Conservation (phyloP, 306 rosid genomes). For the Malus orientalis region DNA sequence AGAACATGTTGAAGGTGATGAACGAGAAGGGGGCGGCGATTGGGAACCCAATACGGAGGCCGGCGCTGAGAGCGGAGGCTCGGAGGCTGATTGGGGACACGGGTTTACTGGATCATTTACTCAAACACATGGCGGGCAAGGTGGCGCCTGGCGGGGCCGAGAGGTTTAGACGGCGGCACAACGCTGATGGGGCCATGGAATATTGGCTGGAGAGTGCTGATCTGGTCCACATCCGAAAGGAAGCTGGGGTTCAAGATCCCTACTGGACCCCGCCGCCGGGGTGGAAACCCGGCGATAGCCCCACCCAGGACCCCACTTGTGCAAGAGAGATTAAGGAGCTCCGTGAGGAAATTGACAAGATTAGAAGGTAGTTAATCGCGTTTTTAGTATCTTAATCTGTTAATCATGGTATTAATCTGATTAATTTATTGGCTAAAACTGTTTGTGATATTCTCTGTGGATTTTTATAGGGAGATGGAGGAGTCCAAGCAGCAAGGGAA, state of each 20-base stretch:
- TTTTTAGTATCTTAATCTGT: background rate
- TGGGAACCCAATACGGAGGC: conserved; percentile 69
- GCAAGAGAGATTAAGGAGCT: conserved; percentile 41
- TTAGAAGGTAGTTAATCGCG: conserved; percentile 33
- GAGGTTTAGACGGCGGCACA: conserved; percentile 73
- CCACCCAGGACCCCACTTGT: conserved; percentile 49
- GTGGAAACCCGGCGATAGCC: conserved; percentile 76
- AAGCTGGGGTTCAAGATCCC: conserved; percentile 78
- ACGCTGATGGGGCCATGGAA: conserved; percentile 88
- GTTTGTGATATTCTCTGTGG: background rate
- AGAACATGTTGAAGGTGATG: conserved; percentile 68
- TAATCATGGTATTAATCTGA: background rate
- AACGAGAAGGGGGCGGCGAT: conserved; percentile 50
- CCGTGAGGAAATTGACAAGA: conserved; percentile 45
- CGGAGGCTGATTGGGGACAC: conserved; percentile 83
- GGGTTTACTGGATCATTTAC: conserved; percentile 80
- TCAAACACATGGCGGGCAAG: conserved; percentile 91
- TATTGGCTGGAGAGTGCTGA: conserved; percentile 93
- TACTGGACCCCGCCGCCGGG: conserved; percentile 87
- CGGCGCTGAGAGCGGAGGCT: conserved; percentile 68
- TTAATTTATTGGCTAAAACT: background rate
- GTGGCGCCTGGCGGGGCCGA: conserved; percentile 74
- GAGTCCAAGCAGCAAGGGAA: conserved; percentile 33
- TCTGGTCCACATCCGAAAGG: conserved; percentile 44
- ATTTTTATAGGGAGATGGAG: conserved; percentile 28